Base-by-base conservation (phyloP, 169 alveolate genomes). In the Eimeria maxima region DNA sequence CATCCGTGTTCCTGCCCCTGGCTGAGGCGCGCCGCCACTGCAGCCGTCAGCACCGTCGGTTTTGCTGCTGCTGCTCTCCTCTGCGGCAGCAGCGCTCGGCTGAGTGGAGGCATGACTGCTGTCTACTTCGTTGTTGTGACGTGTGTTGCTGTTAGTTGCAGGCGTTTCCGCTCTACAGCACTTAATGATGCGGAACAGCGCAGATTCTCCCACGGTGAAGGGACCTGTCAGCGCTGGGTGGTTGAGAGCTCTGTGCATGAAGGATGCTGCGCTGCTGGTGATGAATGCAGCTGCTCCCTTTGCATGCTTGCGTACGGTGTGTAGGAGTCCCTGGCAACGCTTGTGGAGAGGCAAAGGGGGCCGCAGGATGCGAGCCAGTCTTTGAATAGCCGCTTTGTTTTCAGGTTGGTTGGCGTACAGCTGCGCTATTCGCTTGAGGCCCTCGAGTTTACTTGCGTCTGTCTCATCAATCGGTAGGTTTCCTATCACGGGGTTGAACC, bases 381-480 rank as follows among this genome's bases (percentile, higher is more conserved):
- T 4, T 27, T 87, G 86, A 29, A 33, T 73, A 3, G 13, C 84
- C 22, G 53, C 53, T 42, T 22, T 63, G 45, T 87, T 93, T 11
- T 33, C 27, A 10, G 67, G 60, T 29, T 60, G 71, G 14, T 97
- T 97, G 29, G 53, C 96, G 93, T 83, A 97, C 29, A 97, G 83
- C 76, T 92, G 86, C 11, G 97, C 98, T 10, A 95, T 83, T 22
- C 76, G 81, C 83, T 97, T 97, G 69, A 96, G 67, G 33, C 53
- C 88, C 55, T 76, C 94, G 55, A 97, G 96, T 71, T 93, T 94
- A 69, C 96, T 97, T 24, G 96, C 81, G 3, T 96, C 78, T 6
- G 98, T 97, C 69, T 97, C 98, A 45, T 97, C 98, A 74, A 97
- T 92, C 20, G 96, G 65, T 42, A 95, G 73, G n/a, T 90, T 95